Conservation (phyloP, 148 eudicot genomes). For the Simmondsia chinensis region DNA sequence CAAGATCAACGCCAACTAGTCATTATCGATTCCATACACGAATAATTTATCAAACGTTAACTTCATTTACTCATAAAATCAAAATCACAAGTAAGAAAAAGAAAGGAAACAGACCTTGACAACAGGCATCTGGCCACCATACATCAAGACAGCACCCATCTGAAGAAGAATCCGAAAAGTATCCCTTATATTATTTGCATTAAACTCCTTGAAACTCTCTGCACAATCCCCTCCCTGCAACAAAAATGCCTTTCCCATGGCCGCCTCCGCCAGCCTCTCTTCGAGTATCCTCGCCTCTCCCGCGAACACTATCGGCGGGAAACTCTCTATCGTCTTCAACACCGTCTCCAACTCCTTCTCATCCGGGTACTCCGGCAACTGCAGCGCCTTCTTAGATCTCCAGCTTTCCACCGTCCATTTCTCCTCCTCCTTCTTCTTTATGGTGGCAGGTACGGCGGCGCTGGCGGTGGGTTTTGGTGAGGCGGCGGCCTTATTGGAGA, state of each 20-base stretch:
- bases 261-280: slow-evolving; percentile 33
- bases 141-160: slow-evolving; percentile 61
- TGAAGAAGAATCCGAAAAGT: slow-evolving; percentile 51
- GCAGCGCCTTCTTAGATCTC: slow-evolving; percentile 41
- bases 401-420: slow-evolving; percentile 45
- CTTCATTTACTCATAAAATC: no score
- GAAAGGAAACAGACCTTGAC: slow-evolving; percentile 35
- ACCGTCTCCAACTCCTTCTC: slow-evolving; percentile 23
- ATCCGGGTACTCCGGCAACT: slow-evolving; percentile 54
- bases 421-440: slow-evolving; percentile 3
- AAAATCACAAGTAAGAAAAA: neutral
- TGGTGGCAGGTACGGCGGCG: neutral
- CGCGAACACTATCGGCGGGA: slow-evolving; percentile 48
- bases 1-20: no score
- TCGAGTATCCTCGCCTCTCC: slow-evolving; percentile 46
- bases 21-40: no score
- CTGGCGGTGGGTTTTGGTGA: neutral
- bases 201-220: slow-evolving; percentile 40
- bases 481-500: slow-evolving; percentile 8
- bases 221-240: slow-evolving; percentile 60
- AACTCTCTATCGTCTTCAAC: slow-evolving; percentile 35
- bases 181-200: slow-evolving; percentile 41
- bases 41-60: no score
- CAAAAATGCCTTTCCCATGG: slow-evolving; percentile 51
- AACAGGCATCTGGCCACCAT: slow-evolving; percentile 62